Evolutionary conservation across 176 grass and related monocot genomes (phyloP).

Genomic region (Stipa capillata): DNA sequence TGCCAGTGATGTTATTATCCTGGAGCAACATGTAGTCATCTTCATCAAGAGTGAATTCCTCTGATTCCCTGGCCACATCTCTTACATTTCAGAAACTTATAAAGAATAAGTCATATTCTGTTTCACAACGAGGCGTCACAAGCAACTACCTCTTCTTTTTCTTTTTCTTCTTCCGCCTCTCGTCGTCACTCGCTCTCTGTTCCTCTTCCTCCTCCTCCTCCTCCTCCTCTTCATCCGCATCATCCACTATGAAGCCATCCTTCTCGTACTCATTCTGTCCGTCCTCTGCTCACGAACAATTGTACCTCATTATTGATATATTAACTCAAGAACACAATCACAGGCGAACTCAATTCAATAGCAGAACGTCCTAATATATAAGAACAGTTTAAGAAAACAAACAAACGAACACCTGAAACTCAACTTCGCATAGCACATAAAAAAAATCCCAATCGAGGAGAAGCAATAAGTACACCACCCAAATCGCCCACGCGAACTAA

Average conservation of each 20-base stretch:
- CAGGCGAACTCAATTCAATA: neutral
- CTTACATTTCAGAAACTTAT: constrained; percentile 6
- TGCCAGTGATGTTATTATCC: constrained; percentile 88
- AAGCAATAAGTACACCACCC: neutral
- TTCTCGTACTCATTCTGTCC: constrained; percentile 90
- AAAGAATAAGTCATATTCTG: constrained; percentile 11
- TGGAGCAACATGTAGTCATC: constrained; percentile 97
- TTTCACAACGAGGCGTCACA: neutral
- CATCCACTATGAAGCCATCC: constrained; percentile 98
- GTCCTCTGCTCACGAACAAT: constrained; percentile 44
- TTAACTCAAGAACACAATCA: neutral
- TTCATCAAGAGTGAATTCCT: constrained; percentile 80
- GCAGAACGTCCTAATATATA: neutral
- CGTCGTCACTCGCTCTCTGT: constrained; percentile 58
- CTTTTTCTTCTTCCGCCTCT: constrained; percentile 79
- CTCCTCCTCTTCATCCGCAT: constrained; percentile 76
- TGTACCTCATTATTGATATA: neutral
- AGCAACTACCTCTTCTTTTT: constrained; percentile 57
- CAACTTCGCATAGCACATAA: neutral
- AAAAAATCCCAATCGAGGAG: neutral
- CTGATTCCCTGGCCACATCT: constrained; percentile 54
- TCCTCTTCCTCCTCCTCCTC: constrained; percentile 74
- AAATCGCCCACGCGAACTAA: neutral
- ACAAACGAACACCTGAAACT: neutral
- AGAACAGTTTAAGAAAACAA: neutral